Conservation (phyloP, 495 filamentous ascomycete species). For the Lindgomyces ingoldianus region DNA sequence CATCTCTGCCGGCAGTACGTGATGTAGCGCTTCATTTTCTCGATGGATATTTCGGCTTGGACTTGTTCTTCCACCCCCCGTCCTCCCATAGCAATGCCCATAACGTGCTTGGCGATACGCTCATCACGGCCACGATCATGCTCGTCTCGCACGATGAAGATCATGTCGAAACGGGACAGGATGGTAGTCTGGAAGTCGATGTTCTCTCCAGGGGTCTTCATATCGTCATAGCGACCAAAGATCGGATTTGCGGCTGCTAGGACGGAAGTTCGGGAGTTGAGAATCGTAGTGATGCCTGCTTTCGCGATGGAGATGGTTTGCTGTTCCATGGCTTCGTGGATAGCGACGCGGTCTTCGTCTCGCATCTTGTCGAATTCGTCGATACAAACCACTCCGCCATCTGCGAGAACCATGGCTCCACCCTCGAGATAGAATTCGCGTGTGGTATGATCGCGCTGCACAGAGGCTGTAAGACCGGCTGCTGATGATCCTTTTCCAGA, state of each 20-base stretch:
- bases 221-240: constrained; percentile 96
- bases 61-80: constrained; percentile 79
- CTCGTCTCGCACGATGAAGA: constrained; percentile 97
- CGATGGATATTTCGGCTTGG: constrained; percentile 84
- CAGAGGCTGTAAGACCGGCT: constrained; percentile 96
- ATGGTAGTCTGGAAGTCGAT: constrained; percentile 99
- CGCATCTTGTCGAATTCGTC: constrained; percentile 99
- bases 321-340: constrained; percentile 99
- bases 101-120: constrained; percentile 92
- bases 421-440: constrained; percentile 98
- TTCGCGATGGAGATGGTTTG: constrained; percentile 99
- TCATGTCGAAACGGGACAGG: constrained; percentile 98
- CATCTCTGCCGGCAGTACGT: constrained; percentile 95
- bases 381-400: constrained; percentile 97
- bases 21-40: constrained; percentile 98
- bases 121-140: constrained; percentile 90
- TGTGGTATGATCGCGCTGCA: constrained; percentile 87
- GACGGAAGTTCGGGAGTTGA: constrained; percentile 94
- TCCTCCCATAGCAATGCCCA: constrained; percentile 95
- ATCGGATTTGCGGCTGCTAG: constrained; percentile 96
- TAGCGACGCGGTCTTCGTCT: constrained; percentile 97
- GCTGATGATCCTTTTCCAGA: constrained; percentile 98
- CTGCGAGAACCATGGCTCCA: constrained; percentile 97
- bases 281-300: constrained; percentile 96
- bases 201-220: constrained; percentile 97